phyloP scores from a whole-genome alignment of 1,139 yeast genomes.

The Scheffersomyces segobiensis region DNA sequence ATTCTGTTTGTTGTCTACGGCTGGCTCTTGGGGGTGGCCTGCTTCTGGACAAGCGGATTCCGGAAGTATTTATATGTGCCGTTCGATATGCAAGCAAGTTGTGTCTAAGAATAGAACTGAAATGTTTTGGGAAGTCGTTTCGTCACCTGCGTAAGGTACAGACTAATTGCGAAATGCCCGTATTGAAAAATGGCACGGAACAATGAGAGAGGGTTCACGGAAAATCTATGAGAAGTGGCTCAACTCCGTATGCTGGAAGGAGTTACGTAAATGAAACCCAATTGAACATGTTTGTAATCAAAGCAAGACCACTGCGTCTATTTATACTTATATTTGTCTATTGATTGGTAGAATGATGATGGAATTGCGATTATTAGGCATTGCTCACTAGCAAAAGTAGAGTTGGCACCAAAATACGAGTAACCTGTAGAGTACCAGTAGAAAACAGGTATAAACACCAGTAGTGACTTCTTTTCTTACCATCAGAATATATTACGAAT shows the following conservation, averaged over 20 bases:
- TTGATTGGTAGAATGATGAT: too few relatives aligned
- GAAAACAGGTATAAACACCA: background rate
- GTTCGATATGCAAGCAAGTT: background rate
- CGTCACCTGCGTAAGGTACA: background rate
- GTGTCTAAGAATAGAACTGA: background rate
- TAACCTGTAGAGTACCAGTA: background rate
- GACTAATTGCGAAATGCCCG: background rate
- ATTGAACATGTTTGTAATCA: background rate
- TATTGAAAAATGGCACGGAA: background rate
- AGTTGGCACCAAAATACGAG: background rate
- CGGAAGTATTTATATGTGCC: background rate
- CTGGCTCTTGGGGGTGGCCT: background rate
- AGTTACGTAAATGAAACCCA: background rate
- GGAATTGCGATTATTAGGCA: too few relatives aligned
- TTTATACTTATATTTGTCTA: too few relatives aligned
- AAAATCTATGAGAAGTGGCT: background rate
- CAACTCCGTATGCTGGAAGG: background rate
- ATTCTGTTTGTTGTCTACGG: background rate
- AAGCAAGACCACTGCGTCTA: too few relatives aligned
- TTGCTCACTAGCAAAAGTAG: background rate
- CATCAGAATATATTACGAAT: background rate
- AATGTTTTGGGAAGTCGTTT: background rate
- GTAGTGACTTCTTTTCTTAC: background rate
- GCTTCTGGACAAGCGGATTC: background rate
- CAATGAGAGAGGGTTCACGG: background rate